Conservation (phyloP, 1,139 yeast genomes). For the Hansenula lynferdii region DNA sequence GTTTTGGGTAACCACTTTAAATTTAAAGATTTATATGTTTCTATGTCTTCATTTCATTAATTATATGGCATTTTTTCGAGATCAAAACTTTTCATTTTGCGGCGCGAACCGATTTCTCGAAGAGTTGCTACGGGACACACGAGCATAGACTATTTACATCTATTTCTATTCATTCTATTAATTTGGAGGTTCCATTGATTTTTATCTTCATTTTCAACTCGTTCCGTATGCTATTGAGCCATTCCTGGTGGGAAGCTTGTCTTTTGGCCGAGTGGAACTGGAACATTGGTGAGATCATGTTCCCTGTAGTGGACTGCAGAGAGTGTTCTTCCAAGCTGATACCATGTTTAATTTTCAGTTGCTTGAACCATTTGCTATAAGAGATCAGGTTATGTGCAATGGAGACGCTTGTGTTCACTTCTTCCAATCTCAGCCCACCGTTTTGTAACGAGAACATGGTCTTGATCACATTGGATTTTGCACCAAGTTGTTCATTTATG, state of each 20-base stretch:
- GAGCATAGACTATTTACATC: too few relatives aligned
- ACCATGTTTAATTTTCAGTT: slow-evolving; percentile 33
- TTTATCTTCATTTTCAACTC: too few relatives aligned
- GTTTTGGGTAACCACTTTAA: too few relatives aligned
- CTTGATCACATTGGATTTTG: slow-evolving; percentile 41
- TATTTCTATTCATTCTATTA: too few relatives aligned
- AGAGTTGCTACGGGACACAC: too few relatives aligned
- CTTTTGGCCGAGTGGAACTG: slow-evolving; percentile 8
- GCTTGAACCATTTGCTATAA: slow-evolving; percentile 50
- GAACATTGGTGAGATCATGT: slow-evolving; percentile 12
- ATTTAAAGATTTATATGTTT: too few relatives aligned
- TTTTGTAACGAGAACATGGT: slow-evolving; percentile 49
- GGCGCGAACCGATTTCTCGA: background rate
- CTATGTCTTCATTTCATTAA: background rate
- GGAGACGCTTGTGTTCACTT: slow-evolving; percentile 46
- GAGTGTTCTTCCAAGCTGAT: slow-evolving; percentile 9
- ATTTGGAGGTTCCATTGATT: too few relatives aligned
- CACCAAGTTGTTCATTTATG: slow-evolving; percentile 42
- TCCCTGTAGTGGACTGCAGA: slow-evolving; percentile 5
- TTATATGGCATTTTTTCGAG: background rate
- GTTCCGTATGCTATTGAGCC: slow-evolving; percentile 3
- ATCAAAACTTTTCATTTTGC: background rate
- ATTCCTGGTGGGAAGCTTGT: slow-evolving; percentile 3
- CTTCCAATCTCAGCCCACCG: slow-evolving; percentile 44
- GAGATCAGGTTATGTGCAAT: slow-evolving; percentile 48